Conservation (phyloP, 768 basidiomycete genomes). For the Obba rivulosa region DNA sequence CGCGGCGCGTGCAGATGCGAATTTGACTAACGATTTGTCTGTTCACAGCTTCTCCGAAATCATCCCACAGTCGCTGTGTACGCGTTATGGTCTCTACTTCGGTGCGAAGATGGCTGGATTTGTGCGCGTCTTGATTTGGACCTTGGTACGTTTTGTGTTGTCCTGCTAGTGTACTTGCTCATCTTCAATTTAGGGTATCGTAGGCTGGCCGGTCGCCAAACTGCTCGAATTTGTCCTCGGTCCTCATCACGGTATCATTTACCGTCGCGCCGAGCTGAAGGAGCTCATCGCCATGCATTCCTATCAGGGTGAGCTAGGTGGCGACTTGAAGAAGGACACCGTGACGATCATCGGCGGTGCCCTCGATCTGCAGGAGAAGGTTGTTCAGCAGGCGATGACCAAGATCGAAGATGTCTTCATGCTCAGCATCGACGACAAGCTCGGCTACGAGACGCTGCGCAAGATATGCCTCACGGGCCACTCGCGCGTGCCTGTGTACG, state of each 20-base stretch:
- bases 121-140: constrained; percentile 62
- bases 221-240: constrained; percentile 74
- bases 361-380: constrained; percentile 82
- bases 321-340: constrained; percentile 82
- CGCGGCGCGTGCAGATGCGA: background rate
- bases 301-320: constrained; percentile 64
- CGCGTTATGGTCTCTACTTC: constrained; percentile 82
- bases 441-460: constrained; percentile 77
- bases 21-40: background rate
- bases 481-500: constrained; percentile 80
- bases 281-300: constrained; percentile 90
- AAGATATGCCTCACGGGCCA: constrained; percentile 78
- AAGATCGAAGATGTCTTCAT: constrained; percentile 79
- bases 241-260: constrained; percentile 86
- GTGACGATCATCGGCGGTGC: constrained; percentile 88
- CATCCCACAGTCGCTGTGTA: constrained; percentile 90
- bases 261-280: constrained; percentile 76
- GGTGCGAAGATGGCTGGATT: constrained; percentile 82
- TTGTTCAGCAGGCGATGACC: constrained; percentile 59
- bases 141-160: constrained; percentile 38
- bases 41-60: constrained; percentile 76
- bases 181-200: constrained; percentile 44
- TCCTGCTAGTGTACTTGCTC: background rate
- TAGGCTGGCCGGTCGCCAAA: constrained; percentile 86
- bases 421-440: constrained; percentile 77